Percentiles rank a stretch among this genome's conserved stretches.
Conservation (phyloP, 495 filamentous ascomycete genomes). For the Aspergillus homomorphus region DNA sequence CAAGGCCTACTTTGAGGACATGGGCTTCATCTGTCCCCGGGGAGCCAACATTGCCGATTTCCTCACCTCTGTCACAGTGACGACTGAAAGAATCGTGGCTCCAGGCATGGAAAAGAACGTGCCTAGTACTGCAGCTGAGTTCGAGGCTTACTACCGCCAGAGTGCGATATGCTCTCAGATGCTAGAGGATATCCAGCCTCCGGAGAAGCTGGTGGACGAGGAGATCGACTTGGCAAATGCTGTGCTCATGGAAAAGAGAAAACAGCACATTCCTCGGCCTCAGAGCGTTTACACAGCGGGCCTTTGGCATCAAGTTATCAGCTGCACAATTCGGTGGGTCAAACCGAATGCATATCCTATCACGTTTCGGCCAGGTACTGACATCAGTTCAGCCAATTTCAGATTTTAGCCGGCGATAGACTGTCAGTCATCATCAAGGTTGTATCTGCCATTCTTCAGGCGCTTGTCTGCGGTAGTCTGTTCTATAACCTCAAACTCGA, state of each 20-base stretch:
- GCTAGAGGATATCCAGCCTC: conserved; percentile 58
- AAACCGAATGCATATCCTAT: too few relatives aligned
- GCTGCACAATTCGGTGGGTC: conserved; percentile 46
- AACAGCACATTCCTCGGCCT: conserved; percentile 41
- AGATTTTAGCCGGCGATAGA: conserved; percentile 40
- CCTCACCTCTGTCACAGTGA: conserved; percentile 72
- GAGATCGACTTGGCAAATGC: conserved; percentile 41
- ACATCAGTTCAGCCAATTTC: conserved; percentile 26
- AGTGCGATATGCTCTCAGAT: conserved; percentile 63
- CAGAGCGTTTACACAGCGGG: conserved; percentile 52
- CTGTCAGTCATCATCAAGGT: conserved; percentile 35
- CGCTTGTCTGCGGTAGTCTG: conserved; percentile 39
- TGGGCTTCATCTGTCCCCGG: conserved; percentile 68
- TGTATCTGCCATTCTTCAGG: conserved; percentile 34
- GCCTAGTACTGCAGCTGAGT: conserved; percentile 73
- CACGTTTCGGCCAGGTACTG: background rate
- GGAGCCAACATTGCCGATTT: conserved; percentile 76
- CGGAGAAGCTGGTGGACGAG: conserved; percentile 42
- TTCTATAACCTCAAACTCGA: conserved; percentile 40
- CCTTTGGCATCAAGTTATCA: conserved; percentile 54
- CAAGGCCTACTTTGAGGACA: conserved; percentile 62
- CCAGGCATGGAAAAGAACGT: conserved; percentile 63
- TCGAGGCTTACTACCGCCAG: conserved; percentile 65
- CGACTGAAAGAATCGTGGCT: conserved; percentile 61
- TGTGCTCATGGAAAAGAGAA: conserved; percentile 52